phyloP scores from a whole-genome alignment of 371 early-diverging fungal genomes.

The Mucor mucedo region DNA sequence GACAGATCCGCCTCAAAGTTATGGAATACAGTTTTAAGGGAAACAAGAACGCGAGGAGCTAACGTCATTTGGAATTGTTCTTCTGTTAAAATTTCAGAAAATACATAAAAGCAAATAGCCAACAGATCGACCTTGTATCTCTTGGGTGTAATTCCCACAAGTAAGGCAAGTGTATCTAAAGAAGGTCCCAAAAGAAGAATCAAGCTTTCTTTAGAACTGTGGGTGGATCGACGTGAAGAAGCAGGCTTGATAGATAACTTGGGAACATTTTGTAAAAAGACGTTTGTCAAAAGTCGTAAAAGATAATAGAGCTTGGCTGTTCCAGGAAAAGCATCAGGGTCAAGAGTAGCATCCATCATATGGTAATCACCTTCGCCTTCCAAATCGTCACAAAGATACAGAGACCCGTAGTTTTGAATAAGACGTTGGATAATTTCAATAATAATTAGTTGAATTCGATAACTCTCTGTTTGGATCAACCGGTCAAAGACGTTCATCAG shows the following conservation, averaged over 20 bases:
- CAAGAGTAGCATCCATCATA: conserved; percentile 39
- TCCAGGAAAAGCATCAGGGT: conserved; percentile 49
- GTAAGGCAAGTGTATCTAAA: conserved; percentile 48
- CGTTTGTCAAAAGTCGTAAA: conserved; percentile 50
- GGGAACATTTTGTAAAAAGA: conserved; percentile 56
- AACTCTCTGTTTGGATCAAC: conserved; percentile 59
- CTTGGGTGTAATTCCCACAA: conserved; percentile 47
- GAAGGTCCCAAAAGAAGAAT: conserved; percentile 37
- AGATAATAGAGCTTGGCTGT: conserved; percentile 55
- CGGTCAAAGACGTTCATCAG: conserved; percentile 69
- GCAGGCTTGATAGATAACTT: conserved; percentile 40
- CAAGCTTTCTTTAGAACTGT: conserved; percentile 28
- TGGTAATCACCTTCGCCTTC: conserved; percentile 26
- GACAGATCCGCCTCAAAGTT: conserved; percentile 37
- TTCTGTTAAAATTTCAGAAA: conserved; percentile 39
- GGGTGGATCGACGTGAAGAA: conserved; percentile 18
- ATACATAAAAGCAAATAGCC: conserved; percentile 51
- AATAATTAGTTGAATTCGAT: conserved; percentile 49
- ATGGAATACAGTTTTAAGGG: conserved; percentile 46
- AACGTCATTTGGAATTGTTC: conserved; percentile 35
- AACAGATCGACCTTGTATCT: conserved; percentile 50
- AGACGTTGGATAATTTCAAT: conserved; percentile 53
- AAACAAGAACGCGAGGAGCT: conserved; percentile 49
- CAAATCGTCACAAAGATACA: conserved; percentile 50
- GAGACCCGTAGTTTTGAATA: conserved; percentile 46